A percentile compares a stretch with the other conserved stretches of the same genome.
phyloP scores from a whole-genome alignment of 805 yeast species.

The Debaryomyces hansenii region DNA sequence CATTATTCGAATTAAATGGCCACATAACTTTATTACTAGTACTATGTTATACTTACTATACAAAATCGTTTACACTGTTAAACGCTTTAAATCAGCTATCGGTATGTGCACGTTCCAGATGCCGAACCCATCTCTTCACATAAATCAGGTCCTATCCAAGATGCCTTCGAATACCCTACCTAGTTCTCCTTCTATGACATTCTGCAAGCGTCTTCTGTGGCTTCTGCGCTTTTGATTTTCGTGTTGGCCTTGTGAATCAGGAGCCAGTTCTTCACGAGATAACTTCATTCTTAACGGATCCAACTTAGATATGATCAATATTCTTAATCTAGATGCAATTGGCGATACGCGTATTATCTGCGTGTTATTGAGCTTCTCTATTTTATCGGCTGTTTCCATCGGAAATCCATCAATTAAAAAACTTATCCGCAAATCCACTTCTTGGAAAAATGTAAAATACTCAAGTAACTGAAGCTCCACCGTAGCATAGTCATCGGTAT shows the following conservation, averaged over 20 bases:
- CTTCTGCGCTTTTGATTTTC: neutral
- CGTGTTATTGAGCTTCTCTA: constrained; percentile 23
- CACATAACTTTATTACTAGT: constrained; percentile 17
- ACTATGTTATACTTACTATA: too few species aligned
- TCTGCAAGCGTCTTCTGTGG: constrained; percentile 5
- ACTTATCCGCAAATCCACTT: constrained; percentile 29
- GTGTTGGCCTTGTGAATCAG: neutral
- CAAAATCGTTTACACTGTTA: neutral
- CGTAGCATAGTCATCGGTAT: constrained; percentile 8
- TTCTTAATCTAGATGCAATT: constrained; percentile 31
- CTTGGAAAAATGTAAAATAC: constrained; percentile 29
- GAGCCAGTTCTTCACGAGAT: neutral
- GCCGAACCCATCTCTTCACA: neutral
- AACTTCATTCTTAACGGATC: constrained; percentile 12
- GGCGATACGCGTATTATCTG: constrained; percentile 34
- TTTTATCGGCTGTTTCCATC: constrained; percentile 1
- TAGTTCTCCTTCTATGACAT: constrained; percentile 34
- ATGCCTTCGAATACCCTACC: constrained; percentile 41
- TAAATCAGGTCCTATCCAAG: constrained; percentile 25
- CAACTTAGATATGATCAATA: constrained; percentile 26
- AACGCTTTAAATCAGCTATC: neutral
- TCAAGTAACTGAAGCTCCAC: constrained; percentile 8
- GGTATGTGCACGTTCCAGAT: neutral
- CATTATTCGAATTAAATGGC: constrained; percentile 25
- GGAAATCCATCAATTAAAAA: constrained; percentile 34